Evolutionary conservation across 345 rosid genomes (phyloP), one percentile per base, ranked within the genome.

Genomic region (Draba incana): DNA sequence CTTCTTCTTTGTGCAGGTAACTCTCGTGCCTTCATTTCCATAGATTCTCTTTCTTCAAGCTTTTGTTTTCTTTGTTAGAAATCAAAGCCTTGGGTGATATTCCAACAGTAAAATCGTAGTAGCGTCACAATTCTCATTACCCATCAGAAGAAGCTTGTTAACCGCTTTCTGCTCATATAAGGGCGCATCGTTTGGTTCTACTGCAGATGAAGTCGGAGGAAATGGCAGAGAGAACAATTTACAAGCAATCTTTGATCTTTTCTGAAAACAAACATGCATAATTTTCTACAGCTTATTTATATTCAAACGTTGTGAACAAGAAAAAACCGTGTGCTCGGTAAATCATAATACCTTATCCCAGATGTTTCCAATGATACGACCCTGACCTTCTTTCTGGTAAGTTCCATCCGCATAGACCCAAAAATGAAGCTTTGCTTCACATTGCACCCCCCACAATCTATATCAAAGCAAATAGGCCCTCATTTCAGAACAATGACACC

Each of bases 321-420:
- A n/a, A n/a, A 25, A 66, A 41, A 24, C 16, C 51, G 13, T 25
- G 58, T 50, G 77, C 50, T 35, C 15, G 15, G n/a, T 44, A 71
- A 54, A 75, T 50, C 49, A 25, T 73, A n/a, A n/a, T n/a, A 88
- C 99, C 83, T 75, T 89, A 33, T 37, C 54, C 99, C 99, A 94
- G 64, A 91, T 79, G 50, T 62, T 59, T 16, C 92, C 92, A 28
- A 60, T 66, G 13, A 47, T 4, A 49, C 78, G 77, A 0, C 42
- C 82, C 84, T 86, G 94, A 69, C 99, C 97, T 79, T 84, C 99
- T 82, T 88, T 95, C 64, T 10, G 70, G 69, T 83, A 89, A 28
- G 47, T 69, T 55, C 99, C 97, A 62, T 86, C 91, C 28, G 84
- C 71, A 66, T 68, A 69, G 52, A 91, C 78, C 95, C 90, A 91